These are phyloP conservation scores for Yamadazyma spencermartinsiae DNA, from an alignment of 1,139 yeast genomes.

Conservation along the genomic window DNA sequence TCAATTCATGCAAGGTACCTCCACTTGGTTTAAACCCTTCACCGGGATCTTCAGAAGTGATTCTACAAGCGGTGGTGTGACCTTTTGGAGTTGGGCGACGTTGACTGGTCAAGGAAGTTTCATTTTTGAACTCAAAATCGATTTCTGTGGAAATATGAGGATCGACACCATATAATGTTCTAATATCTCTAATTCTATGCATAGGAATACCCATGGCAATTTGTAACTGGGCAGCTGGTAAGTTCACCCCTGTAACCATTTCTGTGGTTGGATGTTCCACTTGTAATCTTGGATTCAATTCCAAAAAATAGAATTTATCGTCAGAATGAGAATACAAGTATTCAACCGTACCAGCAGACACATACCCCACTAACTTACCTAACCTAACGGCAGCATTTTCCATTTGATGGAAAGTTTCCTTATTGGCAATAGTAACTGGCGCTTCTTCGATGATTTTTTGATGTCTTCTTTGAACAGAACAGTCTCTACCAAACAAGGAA, in stretches of 20 bases:
- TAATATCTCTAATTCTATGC: slow-evolving; percentile 90
- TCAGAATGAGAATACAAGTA: slow-evolving; percentile 92
- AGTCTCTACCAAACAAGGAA: slow-evolving; percentile 92
- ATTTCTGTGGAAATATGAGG: slow-evolving; percentile 90
- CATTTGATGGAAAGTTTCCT: slow-evolving; percentile 84
- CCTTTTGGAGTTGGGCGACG: slow-evolving; percentile 95
- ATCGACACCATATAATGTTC: slow-evolving; percentile 91
- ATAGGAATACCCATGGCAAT: slow-evolving; percentile 99
- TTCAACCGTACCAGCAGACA: slow-evolving; percentile 98
- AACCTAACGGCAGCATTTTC: slow-evolving; percentile 96
- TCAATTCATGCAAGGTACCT: slow-evolving; percentile 93
- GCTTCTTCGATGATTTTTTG: slow-evolving; percentile 97
- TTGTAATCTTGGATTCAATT: slow-evolving; percentile 95
- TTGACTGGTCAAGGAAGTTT: slow-evolving; percentile 72
- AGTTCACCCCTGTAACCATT: slow-evolving; percentile 97
- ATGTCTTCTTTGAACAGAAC: slow-evolving; percentile 97
- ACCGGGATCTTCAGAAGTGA: slow-evolving; percentile 98
- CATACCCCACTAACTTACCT: slow-evolving; percentile 95
- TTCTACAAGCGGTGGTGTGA: slow-evolving; percentile 98
- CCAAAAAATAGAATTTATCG: slow-evolving; percentile 92
- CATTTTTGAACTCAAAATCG: slow-evolving; percentile 84
- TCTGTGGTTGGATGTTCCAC: slow-evolving; percentile 99
- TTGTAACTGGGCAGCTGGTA: slow-evolving; percentile 97
- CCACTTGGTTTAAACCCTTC: slow-evolving; percentile 99
- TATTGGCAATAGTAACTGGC: slow-evolving; percentile 90